Evolutionary conservation across 495 filamentous ascomycete species (phyloP).

Genomic region (Choiromyces venosus): DNA sequence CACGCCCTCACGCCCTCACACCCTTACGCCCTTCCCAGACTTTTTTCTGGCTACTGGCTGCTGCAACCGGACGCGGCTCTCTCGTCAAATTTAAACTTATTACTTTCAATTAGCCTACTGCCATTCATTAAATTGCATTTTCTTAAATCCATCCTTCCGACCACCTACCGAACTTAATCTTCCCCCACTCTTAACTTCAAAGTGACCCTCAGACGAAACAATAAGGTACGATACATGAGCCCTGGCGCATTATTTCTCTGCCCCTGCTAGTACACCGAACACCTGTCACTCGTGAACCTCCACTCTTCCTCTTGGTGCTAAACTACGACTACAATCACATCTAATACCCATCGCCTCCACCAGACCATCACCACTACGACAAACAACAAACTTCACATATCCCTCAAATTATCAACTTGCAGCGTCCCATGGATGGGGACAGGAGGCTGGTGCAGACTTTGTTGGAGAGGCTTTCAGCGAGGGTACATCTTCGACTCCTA

Average conservation of each 20-base stretch:
- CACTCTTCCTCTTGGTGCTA: neutral
- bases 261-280: neutral
- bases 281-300: neutral
- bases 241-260: neutral
- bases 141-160: neutral
- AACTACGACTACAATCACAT: neutral
- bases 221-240: neutral
- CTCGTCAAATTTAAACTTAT: neutral
- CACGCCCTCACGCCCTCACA: neutral
- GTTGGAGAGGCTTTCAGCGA: conserved; percentile 58
- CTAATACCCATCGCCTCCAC: neutral
- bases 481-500: conserved; percentile 46
- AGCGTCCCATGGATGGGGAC: conserved; percentile 56
- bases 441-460: conserved; percentile 58
- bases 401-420: neutral
- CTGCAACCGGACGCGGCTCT: neutral
- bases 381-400: neutral
- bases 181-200: neutral
- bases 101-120: neutral
- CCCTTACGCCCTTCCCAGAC: neutral
- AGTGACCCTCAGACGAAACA: neutral
- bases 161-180: neutral
- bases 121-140: neutral
- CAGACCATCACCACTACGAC: neutral
- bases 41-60: neutral